phyloP scores from a whole-genome alignment of 805 yeast genomes.

The Myxozyma neotropica region DNA sequence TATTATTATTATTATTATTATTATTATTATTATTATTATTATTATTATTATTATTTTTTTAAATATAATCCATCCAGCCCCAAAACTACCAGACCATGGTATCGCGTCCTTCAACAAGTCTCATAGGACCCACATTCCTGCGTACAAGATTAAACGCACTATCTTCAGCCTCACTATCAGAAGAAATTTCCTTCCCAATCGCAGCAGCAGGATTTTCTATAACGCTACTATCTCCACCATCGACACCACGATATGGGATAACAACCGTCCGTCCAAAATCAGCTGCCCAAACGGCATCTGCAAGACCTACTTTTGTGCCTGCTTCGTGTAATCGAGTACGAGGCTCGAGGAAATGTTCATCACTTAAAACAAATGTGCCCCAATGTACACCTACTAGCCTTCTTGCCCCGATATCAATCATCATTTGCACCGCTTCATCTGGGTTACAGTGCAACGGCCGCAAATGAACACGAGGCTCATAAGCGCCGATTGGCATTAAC shows the following conservation, averaged over 20 bases:
- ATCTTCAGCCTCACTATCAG: slow-evolving; percentile 16
- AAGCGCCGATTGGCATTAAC: slow-evolving; percentile 90
- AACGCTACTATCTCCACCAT: background rate
- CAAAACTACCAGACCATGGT: slow-evolving; percentile 24
- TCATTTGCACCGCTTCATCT: slow-evolving; percentile 68
- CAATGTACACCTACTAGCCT: slow-evolving; percentile 88
- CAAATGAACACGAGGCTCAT: slow-evolving; percentile 94
- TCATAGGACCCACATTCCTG: slow-evolving; percentile 13
- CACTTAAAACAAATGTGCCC: slow-evolving; percentile 91
- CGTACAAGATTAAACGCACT: slow-evolving; percentile 3
- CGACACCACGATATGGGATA: slow-evolving; percentile 19
- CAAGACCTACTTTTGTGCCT: slow-evolving; percentile 39
- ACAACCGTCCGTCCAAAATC: slow-evolving; percentile 73
- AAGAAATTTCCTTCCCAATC: background rate
- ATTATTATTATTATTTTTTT: too few species aligned
- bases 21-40: too few species aligned
- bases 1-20: too few species aligned
- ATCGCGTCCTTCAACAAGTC: slow-evolving; percentile 26
- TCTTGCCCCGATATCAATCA: slow-evolving; percentile 60
- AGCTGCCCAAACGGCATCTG: slow-evolving; percentile 59
- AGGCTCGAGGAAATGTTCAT: slow-evolving; percentile 79
- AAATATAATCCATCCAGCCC: background rate
- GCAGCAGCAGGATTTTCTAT: background rate
- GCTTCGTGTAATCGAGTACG: slow-evolving; percentile 28
- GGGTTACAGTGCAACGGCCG: slow-evolving; percentile 87